These are phyloP conservation scores for Trichoderma sp. DNA, from an alignment of 2,329 filamentous ascomycete species.

Conservation along the genomic window DNA sequence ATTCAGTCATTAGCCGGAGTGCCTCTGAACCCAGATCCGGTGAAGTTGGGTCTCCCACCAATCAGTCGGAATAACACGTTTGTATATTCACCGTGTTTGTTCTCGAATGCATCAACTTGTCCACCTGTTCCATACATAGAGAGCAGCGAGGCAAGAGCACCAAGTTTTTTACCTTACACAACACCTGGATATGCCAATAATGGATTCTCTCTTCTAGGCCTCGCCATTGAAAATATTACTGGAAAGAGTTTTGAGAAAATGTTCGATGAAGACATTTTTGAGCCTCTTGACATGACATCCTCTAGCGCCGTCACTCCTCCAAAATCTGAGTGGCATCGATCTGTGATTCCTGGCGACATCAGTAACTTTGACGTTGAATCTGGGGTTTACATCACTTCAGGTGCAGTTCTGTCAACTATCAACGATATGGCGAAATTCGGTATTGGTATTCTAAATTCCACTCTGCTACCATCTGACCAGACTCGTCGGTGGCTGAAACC, in stretches of 20 bases:
- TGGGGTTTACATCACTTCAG: not conserved
- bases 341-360: not conserved
- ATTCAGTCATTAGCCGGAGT: not conserved
- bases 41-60: not conserved
- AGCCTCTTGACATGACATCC: not conserved
- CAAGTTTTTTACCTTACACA: not conserved
- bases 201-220: not conserved
- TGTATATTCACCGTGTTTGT: not conserved
- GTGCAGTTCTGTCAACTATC: not conserved
- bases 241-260: not conserved
- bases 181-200: not conserved
- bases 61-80: not conserved
- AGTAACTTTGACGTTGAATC: not conserved
- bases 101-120: not conserved
- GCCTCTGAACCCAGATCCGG: not conserved
- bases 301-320: not conserved
- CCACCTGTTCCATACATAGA: not conserved
- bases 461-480: not conserved
- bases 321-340: not conserved
- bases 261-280: not conserved
- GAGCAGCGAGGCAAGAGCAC: not conserved
- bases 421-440: not conserved
- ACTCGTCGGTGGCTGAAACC: not conserved
- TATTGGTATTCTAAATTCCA: not conserved
- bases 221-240: not conserved